These are phyloP conservation scores for Nepenthes mirabilis DNA, from an alignment of 148 eudicot genomes.

Conservation along the genomic window DNA sequence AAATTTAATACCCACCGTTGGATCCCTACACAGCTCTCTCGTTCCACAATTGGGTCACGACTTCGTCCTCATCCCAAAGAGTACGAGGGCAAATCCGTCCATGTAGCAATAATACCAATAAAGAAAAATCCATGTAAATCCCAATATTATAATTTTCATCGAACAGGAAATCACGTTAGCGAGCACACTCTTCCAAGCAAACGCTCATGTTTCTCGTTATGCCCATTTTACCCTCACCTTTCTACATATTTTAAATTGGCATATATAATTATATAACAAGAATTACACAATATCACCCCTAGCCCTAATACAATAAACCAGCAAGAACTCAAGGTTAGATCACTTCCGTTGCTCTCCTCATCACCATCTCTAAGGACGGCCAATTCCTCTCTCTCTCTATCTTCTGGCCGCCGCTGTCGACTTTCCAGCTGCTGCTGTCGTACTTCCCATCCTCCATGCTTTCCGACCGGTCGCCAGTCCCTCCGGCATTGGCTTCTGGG, in stretches of 20 bases:
- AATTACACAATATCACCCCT: slow-evolving; percentile 9
- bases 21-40: too few relatives aligned
- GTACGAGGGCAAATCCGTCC: background rate
- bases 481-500: slow-evolving; percentile 49
- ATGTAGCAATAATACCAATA: background rate
- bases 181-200: slow-evolving; percentile 26
- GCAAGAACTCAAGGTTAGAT: slow-evolving; percentile 57
- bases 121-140: slow-evolving; percentile 7
- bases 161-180: slow-evolving; percentile 17
- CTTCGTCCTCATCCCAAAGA: too few relatives aligned
- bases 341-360: slow-evolving; percentile 54
- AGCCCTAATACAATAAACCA: slow-evolving; percentile 12
- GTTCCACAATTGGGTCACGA: too few relatives aligned
- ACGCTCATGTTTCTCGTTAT: slow-evolving; percentile 24
- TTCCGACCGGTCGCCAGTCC: slow-evolving; percentile 56
- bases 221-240: slow-evolving; percentile 29
- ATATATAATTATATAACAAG: background rate
- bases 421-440: slow-evolving; percentile 73
- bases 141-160: slow-evolving; percentile 19
- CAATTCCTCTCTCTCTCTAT: slow-evolving; percentile 28
- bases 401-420: slow-evolving; percentile 38
- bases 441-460: slow-evolving; percentile 85
- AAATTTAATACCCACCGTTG: too few relatives aligned
- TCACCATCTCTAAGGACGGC: slow-evolving; percentile 21
- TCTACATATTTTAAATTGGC: background rate